Evolutionary conservation across 2,329 filamentous ascomycete genomes (phyloP).

Genomic region (Shiraia sp.): DNA sequence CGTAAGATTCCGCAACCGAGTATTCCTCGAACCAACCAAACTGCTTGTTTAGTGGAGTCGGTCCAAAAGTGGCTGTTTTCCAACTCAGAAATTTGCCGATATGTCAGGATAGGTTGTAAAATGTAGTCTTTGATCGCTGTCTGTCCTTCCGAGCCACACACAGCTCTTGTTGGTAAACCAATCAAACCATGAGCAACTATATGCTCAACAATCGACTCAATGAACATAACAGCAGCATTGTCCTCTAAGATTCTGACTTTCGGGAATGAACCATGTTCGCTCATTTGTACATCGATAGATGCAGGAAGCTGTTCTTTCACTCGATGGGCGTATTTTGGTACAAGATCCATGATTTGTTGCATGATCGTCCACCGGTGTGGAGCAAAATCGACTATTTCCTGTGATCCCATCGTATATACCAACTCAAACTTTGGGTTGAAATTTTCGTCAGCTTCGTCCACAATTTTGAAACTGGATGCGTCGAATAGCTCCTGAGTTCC

Average conservation of each 20-base stretch:
- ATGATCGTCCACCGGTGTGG: constrained; percentile 62
- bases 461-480: constrained; percentile 55
- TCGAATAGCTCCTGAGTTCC: constrained; percentile 53
- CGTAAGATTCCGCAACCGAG: constrained; percentile 59
- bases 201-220: constrained; percentile 26
- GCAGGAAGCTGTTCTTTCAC: constrained; percentile 38
- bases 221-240: constrained; percentile 39
- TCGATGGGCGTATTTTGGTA: constrained; percentile 40
- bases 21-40: constrained; percentile 60
- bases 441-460: constrained; percentile 69
- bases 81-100: constrained; percentile 29
- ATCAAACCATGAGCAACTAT: constrained; percentile 52
- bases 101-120: constrained; percentile 35
- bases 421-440: constrained; percentile 65
- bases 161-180: constrained; percentile 51
- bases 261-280: constrained; percentile 50
- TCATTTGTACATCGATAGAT: constrained; percentile 50
- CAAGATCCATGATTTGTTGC: constrained; percentile 56
- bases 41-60: constrained; percentile 30
- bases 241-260: constrained; percentile 53
- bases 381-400: constrained; percentile 55
- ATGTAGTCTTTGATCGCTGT: constrained; percentile 53
- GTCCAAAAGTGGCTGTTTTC: constrained; percentile 44
- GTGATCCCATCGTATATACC: constrained; percentile 64
- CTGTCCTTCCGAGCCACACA: constrained; percentile 33